Evolutionary conservation across 176 grass and related monocot species (phyloP), one percentile per base, ranked within the genome.

Genomic region (Thalia dealbata): DNA sequence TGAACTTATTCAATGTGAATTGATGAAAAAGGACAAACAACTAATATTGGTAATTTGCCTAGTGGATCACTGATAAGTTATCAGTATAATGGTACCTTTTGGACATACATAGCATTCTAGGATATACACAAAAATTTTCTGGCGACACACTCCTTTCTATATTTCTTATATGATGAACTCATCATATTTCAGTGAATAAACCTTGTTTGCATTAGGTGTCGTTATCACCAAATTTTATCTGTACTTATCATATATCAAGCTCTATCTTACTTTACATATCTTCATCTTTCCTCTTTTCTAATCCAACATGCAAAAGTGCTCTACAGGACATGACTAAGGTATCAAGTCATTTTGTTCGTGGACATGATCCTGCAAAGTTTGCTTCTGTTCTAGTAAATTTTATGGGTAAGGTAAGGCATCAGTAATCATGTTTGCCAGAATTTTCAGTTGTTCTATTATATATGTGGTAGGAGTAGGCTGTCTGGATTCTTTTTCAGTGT

Each of bases 281-380:
- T 56, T 56, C 54, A 14, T 56, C 6, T 48, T 48, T 48, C 45
- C 45, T 48, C 45, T 21, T 60, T 60, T 61, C 59, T 21, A 59
- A 24, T 22, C 28, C 38, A 25, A 30, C 29, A 71, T 45, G 32
- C 43, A 67, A 83, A 76, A 66, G 10, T 82, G 38, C 25, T 60
- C n/a, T 82, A 52, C 72, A 97, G 95, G 95, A 97, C 73, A 92
- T 97, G 95, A 72, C 76, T 30, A 97, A 86, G 86, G 95, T 97
- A 28, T 92, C 90, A 70, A 92, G 87, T 79, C 84, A 97, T 60
- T 92, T 97, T 91, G 95, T 97, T n/a, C 85, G 83, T 15, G 95
- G 95, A 77, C 82, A 89, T 74, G 84, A 97, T 76, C 85, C 90
- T 27, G 82, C 86, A 61, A 97, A 97, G 52, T 97, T 97, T 44